Base-by-base conservation (phyloP, 257 asterid genomes). In the Striga asiatica region DNA sequence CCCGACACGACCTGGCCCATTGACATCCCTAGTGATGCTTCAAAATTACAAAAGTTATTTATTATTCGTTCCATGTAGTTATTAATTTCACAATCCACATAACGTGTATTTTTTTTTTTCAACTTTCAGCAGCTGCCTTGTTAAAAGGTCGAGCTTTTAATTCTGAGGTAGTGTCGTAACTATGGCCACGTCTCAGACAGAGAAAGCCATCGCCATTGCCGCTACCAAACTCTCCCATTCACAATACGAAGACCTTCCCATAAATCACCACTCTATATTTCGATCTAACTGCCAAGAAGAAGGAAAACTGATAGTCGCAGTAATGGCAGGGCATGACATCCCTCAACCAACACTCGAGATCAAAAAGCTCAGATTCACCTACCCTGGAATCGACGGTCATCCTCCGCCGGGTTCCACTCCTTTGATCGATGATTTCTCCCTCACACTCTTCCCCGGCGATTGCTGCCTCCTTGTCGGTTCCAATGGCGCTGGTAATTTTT, bases 381-480 rank as follows among this genome's bases (percentile, higher is more conserved):
- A 92, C 66, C 97, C 95, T 3, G 97, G 99, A 62, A 92, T 92
- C 67, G 94, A 88, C 68, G 99, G 99, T 50, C 95, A 84, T 52
- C 95, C 97, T 58, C 95, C 97, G 14, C 94, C 93, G 12, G 97
- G 94, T 60, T 86, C 95, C 60, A 67, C 67, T 1, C 97, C 97
- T 18, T 62, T 92, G 64, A 84, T 92, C 46, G 85, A 88, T 0
- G 94, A 88, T 62, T 84, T 92, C 71, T 78, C 76, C 17, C 74
- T 87, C 49, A 28, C 81, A 5, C 93, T 92, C 39, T 75, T 37
- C 67, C 75, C 94, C 38, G 85, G 89, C 14, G 77, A 88, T 14
- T 93, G 97, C 25, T 84, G 87, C 74, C 97, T 92, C 65, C 94
- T 92, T 2, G 97, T 92, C 31, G 99, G 99, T 71, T 88, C 99